A percentile compares a stretch with the other conserved stretches of the same genome.
phyloP scores from a whole-genome alignment of 192 early-diverging fungal species.

The Powellomyces hirtus region DNA sequence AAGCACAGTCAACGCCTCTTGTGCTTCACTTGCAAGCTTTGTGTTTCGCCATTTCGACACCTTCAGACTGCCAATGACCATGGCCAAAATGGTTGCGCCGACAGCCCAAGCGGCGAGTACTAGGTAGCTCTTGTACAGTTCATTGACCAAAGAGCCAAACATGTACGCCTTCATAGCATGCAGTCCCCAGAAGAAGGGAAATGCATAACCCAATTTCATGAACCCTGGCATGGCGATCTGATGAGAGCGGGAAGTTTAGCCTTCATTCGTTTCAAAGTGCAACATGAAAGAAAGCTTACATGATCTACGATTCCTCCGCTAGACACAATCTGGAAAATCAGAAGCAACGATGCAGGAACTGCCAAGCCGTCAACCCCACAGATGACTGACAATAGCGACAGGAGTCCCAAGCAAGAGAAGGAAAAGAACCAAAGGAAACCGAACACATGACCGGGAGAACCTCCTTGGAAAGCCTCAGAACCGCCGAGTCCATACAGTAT shows the following conservation, averaged over 20 bases:
- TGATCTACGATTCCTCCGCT: not conserved
- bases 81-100: not conserved
- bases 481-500: slow-evolving; percentile 9
- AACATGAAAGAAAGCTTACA: not conserved
- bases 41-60: slow-evolving; percentile 2
- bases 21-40: not conserved
- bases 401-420: slow-evolving; percentile 6
- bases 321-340: slow-evolving; percentile 21
- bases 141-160: not conserved
- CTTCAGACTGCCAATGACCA: slow-evolving; percentile 1
- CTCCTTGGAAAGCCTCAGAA: not conserved
- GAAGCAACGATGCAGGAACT: slow-evolving; percentile 9
- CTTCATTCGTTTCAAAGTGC: not conserved
- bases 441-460: not conserved
- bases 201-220: slow-evolving; percentile 6
- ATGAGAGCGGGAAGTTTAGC: not conserved
- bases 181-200: slow-evolving; percentile 24
- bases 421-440: slow-evolving; percentile 22
- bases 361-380: slow-evolving; percentile 17
- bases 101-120: slow-evolving; percentile 8
- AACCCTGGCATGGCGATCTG: slow-evolving; percentile 13
- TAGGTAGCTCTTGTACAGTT: not conserved
- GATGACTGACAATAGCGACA: not conserved
- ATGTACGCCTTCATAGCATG: slow-evolving; percentile 6
- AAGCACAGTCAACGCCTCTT: slow-evolving; percentile 4